phyloP scores from a whole-genome alignment of 768 basidiomycete genomes.

The Termitomyces titanicus region DNA sequence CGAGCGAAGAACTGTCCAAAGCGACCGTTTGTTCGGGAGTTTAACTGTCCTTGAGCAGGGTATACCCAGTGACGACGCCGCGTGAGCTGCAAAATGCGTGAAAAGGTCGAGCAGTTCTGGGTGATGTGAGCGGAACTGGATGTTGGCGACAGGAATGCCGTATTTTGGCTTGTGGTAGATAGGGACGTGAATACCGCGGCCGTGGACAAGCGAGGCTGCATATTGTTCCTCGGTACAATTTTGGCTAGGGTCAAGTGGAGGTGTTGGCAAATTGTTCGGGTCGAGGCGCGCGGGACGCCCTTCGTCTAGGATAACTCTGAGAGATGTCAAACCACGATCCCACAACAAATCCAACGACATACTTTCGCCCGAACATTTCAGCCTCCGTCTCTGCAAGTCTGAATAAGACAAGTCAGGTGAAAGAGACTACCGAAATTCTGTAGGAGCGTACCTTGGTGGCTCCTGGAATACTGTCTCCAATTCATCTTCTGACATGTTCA shows the following conservation, averaged over 20 bases:
- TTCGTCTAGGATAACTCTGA: slow-evolving; percentile 3
- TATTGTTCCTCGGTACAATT: slow-evolving; percentile 38
- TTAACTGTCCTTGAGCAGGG: slow-evolving; percentile 61
- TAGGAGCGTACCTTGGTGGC: slow-evolving; percentile 9
- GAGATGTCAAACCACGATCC: neutral
- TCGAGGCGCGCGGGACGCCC: slow-evolving; percentile 8
- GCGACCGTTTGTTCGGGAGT: slow-evolving; percentile 69
- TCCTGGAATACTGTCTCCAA: slow-evolving; percentile 7
- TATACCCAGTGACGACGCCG: slow-evolving; percentile 81
- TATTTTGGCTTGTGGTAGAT: slow-evolving; percentile 59
- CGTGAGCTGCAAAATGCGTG: slow-evolving; percentile 79
- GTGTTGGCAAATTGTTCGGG: slow-evolving; percentile 13
- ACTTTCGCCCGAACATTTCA: slow-evolving; percentile 15
- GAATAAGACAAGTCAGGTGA: neutral
- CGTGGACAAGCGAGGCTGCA: slow-evolving; percentile 58
- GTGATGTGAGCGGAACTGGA: slow-evolving; percentile 83
- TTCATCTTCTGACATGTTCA: slow-evolving; percentile 9
- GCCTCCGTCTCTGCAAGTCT: slow-evolving; percentile 16
- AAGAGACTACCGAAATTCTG: neutral
- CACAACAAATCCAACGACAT: too few relatives aligned
- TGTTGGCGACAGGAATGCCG: slow-evolving; percentile 70
- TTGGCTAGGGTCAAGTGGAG: slow-evolving; percentile 10
- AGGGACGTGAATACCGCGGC: slow-evolving; percentile 54
- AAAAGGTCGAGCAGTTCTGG: slow-evolving; percentile 68
- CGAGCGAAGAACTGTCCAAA: slow-evolving; percentile 83